Percentiles rank a stretch among this genome's conserved stretches.
Evolutionary conservation across 192 early-diverging fungal species (phyloP).

Genomic region (Thamnidium elegans): DNA sequence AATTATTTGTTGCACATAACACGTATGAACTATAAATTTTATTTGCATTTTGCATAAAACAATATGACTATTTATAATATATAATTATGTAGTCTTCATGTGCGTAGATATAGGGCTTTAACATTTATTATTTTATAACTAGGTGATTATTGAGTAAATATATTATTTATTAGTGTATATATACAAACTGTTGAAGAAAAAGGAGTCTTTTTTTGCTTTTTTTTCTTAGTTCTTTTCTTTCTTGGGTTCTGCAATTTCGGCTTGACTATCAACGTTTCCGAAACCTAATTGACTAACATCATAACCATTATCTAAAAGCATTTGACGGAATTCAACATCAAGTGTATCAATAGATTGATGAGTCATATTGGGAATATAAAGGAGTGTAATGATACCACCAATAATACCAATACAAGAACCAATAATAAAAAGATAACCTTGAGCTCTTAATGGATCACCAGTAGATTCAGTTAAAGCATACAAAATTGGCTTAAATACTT

Average conservation of each 20-base stretch:
- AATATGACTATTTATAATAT: no score
- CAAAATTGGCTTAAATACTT: conserved; percentile 44
- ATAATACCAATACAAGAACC: conserved; percentile 46
- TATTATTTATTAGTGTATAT: no score
- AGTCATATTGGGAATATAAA: conserved; percentile 50
- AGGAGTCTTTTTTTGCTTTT: no score
- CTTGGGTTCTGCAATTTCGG: background rate
- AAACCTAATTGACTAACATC: conserved; percentile 32
- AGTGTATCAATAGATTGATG: conserved; percentile 41
- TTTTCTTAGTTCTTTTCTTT: background rate
- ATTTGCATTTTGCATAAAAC: no score
- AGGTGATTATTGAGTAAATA: no score
- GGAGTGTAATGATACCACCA: conserved; percentile 41
- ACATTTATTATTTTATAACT: no score
- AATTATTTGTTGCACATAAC: no score
- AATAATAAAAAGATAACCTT: conserved; percentile 45
- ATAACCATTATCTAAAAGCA: conserved; percentile 45
- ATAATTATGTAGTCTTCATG: no score
- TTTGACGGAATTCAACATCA: conserved; percentile 47
- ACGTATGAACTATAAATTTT: no score
- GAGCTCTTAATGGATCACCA: conserved; percentile 32
- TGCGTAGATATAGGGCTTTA: no score
- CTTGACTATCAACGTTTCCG: background rate
- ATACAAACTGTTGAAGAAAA: no score
- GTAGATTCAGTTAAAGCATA: conserved; percentile 21